phyloP scores from a whole-genome alignment of 768 basidiomycete species.

The Mycena belliarum region DNA sequence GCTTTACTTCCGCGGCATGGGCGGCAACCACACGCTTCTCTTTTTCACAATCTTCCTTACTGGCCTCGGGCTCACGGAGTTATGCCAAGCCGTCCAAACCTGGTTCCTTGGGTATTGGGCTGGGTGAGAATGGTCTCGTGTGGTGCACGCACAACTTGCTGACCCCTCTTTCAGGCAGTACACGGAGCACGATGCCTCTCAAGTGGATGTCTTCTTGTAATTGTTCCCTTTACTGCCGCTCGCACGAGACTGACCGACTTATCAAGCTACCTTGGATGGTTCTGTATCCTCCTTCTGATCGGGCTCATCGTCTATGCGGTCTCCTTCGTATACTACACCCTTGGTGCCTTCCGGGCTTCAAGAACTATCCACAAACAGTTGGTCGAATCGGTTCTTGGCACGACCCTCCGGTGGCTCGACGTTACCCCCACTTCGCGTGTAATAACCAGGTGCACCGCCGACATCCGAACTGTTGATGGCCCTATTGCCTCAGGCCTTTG shows the following conservation, averaged over 20 bases:
- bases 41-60: conserved; percentile 24
- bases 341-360: conserved; percentile 42
- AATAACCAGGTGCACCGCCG: conserved; percentile 50
- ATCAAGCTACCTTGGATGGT: conserved; percentile 17
- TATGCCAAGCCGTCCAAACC: conserved; percentile 16
- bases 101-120: conserved; percentile 31
- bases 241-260: neutral
- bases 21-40: conserved; percentile 23
- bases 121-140: neutral
- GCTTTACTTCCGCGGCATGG: conserved; percentile 27
- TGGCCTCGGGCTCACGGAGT: conserved; percentile 17
- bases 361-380: conserved; percentile 41
- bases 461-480: conserved; percentile 37
- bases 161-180: conserved; percentile 11
- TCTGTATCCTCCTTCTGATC: conserved; percentile 28
- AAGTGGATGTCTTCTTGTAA: conserved; percentile 20
- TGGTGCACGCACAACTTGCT: neutral
- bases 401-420: conserved; percentile 42
- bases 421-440: conserved; percentile 35
- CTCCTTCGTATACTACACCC: conserved; percentile 32
- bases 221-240: conserved; percentile 17
- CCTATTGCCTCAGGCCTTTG: conserved; percentile 36
- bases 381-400: conserved; percentile 42
- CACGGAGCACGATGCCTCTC: conserved; percentile 19
- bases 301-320: conserved; percentile 29